Conservation (phyloP, 2,329 filamentous ascomycete genomes). For the Aspergillus ochraceoroseus region DNA sequence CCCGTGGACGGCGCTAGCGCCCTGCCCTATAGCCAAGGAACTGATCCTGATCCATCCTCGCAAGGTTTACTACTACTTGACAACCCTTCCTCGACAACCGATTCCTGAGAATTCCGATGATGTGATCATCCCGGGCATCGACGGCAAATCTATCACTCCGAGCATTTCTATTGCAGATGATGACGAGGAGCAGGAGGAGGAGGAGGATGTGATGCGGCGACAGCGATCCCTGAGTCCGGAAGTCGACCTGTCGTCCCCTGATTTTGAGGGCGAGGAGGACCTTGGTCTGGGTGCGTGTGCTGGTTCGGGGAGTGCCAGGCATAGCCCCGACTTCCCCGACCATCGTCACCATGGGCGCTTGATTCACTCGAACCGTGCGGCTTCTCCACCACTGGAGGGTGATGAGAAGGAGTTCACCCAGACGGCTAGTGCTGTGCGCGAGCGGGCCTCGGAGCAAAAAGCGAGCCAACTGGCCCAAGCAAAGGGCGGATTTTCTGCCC, state of each 20-base stretch:
- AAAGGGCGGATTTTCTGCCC: conserved; percentile 31
- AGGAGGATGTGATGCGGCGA: conserved; percentile 56
- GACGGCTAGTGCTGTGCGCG: conserved; percentile 77
- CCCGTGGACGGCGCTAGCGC: conserved; percentile 68
- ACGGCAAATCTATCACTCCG: conserved; percentile 68
- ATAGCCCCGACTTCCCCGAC: conserved; percentile 49
- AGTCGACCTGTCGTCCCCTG: conserved; percentile 80
- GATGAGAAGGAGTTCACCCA: conserved; percentile 97
- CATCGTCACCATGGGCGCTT: conserved; percentile 55
- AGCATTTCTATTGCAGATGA: conserved; percentile 73
- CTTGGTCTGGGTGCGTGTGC: conserved; percentile 52
- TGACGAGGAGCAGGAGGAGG: too few relatives aligned
- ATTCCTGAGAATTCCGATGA: conserved; percentile 63
- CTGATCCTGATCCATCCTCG: conserved; percentile 87
- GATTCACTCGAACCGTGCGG: conserved; percentile 62
- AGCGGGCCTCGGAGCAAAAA: conserved; percentile 46
- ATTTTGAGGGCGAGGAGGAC: conserved; percentile 72
- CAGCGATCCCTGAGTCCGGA: conserved; percentile 74
- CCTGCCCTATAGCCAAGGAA: conserved; percentile 88
- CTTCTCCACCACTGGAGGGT: conserved; percentile 82
- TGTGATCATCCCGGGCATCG: conserved; percentile 46
- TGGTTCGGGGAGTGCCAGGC: conserved; percentile 55
- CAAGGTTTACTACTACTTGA: conserved; percentile 94
- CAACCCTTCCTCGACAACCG: conserved; percentile 76
- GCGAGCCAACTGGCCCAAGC: conserved; percentile 24